phyloP scores from a whole-genome alignment of 2,329 filamentous ascomycete species.

The Westerdykella sp. region DNA sequence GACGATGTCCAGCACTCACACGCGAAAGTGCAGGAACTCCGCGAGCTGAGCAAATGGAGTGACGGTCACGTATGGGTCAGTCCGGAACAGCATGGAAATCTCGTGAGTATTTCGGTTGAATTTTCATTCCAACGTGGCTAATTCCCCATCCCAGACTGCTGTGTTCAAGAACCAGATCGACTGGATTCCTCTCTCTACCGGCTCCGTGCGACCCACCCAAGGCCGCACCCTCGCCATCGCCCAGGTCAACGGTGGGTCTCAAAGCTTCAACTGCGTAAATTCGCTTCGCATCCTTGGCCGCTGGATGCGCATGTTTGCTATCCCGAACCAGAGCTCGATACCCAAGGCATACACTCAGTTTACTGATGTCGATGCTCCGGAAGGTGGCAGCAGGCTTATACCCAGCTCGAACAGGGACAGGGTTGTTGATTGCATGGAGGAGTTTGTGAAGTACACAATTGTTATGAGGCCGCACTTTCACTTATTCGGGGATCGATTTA shows the following conservation, averaged over 20 bases:
- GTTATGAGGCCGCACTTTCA: conserved; percentile 57
- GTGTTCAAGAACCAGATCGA: conserved; percentile 67
- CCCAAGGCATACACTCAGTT: conserved; percentile 60
- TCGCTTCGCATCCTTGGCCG: conserved; percentile 58
- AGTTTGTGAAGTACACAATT: conserved; percentile 63
- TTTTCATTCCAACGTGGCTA: not conserved
- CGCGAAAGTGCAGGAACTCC: conserved; percentile 57
- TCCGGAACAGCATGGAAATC: conserved; percentile 61
- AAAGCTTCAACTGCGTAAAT: conserved; percentile 64
- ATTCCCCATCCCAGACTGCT: conserved; percentile 42
- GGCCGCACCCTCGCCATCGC: conserved; percentile 58
- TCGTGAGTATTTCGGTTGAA: conserved; percentile 38
- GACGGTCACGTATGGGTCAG: conserved; percentile 62
- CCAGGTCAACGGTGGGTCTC: conserved; percentile 58
- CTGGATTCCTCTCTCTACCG: conserved; percentile 59
- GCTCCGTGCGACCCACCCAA: conserved; percentile 59
- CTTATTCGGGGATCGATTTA: conserved; percentile 57
- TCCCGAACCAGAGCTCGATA: conserved; percentile 60
- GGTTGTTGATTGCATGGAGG: conserved; percentile 62
- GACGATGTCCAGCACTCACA: conserved; percentile 55
- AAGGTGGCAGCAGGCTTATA: conserved; percentile 47
- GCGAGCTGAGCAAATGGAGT: conserved; percentile 56
- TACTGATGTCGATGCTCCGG: conserved; percentile 42
- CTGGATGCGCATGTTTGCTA: conserved; percentile 65
- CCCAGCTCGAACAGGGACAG: conserved; percentile 54